These are phyloP conservation scores for Castanospermum australe DNA, from an alignment of 306 rosid species.

Conservation along the genomic window DNA sequence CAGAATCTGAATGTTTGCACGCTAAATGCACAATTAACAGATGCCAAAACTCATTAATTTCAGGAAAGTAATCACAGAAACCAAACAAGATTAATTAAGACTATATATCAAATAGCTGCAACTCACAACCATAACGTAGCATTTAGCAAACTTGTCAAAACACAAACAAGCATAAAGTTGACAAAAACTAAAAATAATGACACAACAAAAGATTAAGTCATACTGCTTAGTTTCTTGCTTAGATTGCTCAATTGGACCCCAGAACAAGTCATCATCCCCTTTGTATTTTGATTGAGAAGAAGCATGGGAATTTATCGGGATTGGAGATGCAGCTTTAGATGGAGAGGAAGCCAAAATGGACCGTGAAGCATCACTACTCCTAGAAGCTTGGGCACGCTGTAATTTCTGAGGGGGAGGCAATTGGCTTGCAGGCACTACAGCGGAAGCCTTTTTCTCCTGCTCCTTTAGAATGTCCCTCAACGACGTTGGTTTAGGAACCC, in stretches of 20 bases:
- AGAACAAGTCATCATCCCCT: constrained; percentile 89
- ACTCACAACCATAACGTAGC: neutral
- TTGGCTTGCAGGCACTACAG: constrained; percentile 49
- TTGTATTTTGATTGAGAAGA: constrained; percentile 58
- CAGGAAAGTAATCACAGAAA: neutral
- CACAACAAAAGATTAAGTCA: constrained; percentile 20
- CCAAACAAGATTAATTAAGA: neutral
- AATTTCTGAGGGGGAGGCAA: constrained; percentile 68
- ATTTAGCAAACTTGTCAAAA: neutral
- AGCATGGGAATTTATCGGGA: constrained; percentile 45
- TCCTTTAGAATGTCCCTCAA: constrained; percentile 84
- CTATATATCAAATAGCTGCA: neutral
- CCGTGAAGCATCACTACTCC: constrained; percentile 55
- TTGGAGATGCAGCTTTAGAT: constrained; percentile 65
- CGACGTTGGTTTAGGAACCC: constrained; percentile 64
- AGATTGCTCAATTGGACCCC: constrained; percentile 88
- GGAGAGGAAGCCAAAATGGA: constrained; percentile 79
- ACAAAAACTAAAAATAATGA: neutral
- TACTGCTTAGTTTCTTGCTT: constrained; percentile 87
- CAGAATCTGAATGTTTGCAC: neutral
- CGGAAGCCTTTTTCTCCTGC: constrained; percentile 60
- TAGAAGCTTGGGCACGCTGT: constrained; percentile 59
- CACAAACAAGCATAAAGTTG: neutral
- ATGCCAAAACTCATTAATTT: neutral
- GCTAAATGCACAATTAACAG: neutral